phyloP scores from a whole-genome alignment of 2,329 filamentous ascomycete genomes.

The Penicillium sp. region DNA sequence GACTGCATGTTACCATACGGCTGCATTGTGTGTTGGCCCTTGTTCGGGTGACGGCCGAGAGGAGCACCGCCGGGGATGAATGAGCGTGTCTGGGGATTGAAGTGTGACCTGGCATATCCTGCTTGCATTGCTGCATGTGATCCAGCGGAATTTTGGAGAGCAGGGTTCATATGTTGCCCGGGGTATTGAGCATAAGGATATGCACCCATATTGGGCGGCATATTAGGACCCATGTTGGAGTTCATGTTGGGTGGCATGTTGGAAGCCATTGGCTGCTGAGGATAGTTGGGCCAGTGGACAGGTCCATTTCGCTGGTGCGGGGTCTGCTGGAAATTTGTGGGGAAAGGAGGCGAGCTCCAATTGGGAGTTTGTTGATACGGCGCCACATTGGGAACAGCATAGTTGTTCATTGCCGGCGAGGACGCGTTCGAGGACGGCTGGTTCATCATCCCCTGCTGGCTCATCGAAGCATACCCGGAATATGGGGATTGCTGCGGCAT shows the following conservation, averaged over 20 bases:
- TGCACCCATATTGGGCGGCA: conserved; percentile 49
- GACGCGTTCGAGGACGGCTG: conserved; percentile 38
- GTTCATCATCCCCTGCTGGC: conserved; percentile 38
- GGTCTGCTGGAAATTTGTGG: conserved; percentile 32
- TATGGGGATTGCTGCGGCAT: conserved; percentile 38
- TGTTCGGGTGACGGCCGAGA: conserved; percentile 33
- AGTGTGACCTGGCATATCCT: conserved; percentile 78
- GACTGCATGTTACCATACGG: conserved; percentile 26
- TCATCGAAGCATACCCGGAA: conserved; percentile 38
- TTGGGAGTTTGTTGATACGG: conserved; percentile 32
- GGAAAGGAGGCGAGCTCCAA: conserved; percentile 37
- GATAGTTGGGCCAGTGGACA: conserved; percentile 40
- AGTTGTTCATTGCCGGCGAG: conserved; percentile 39
- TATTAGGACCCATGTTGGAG: conserved; percentile 37
- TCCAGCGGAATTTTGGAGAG: conserved; percentile 68
- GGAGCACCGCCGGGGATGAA: conserved; percentile 68
- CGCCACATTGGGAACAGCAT: conserved; percentile 31
- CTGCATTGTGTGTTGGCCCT: conserved; percentile 30
- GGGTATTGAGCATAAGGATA: conserved; percentile 81
- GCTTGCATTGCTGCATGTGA: conserved; percentile 83
- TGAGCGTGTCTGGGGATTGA: conserved; percentile 91
- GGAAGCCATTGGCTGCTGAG: conserved; percentile 25
- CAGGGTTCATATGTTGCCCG: conserved; percentile 53
- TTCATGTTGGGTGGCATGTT: conserved; percentile 33
- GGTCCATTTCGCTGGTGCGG: conserved; percentile 40